Evolutionary conservation across 805 yeast species (phyloP).

Genomic region (Wickerhamomyces hampshirensis): DNA sequence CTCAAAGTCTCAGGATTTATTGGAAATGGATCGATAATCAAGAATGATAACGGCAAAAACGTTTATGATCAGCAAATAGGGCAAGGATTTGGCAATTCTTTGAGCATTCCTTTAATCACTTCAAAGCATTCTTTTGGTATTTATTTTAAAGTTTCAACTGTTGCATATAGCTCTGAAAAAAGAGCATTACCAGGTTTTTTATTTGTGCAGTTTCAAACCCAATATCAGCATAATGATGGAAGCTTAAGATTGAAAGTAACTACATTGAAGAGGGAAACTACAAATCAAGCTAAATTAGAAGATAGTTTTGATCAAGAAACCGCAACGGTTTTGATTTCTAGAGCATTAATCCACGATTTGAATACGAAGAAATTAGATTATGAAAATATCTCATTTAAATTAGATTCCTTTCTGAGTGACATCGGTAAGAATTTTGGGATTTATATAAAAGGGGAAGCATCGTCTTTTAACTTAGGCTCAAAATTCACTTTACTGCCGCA

Average conservation of each 20-base stretch:
- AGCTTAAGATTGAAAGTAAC: conserved; percentile 80
- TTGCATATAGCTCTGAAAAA: conserved; percentile 27
- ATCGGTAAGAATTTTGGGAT: conserved; percentile 89
- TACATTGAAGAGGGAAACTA: conserved; percentile 58
- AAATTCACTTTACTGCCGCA: conserved; percentile 86
- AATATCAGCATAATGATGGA: conserved; percentile 87
- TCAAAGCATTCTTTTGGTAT: conserved; percentile 83
- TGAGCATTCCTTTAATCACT: conserved; percentile 76
- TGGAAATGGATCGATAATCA: conserved; percentile 52
- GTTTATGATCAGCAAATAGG: conserved; percentile 92
- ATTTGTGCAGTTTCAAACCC: conserved; percentile 77
- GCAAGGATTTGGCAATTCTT: conserved; percentile 63
- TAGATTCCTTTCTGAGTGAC: conserved; percentile 78
- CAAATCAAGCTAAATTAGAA: conserved; percentile 43
- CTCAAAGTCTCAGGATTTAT: conserved; percentile 84
- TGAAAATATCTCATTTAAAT: conserved; percentile 67
- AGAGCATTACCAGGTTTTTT: conserved; percentile 28
- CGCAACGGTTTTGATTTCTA: conserved; percentile 84
- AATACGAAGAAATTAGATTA: conserved; percentile 65
- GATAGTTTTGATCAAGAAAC: conserved; percentile 92
- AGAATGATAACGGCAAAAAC: conserved; percentile 63
- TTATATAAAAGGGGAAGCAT: conserved; percentile 76
- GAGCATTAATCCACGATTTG: conserved; percentile 80
- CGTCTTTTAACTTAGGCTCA: conserved; percentile 72
- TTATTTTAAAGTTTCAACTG: conserved; percentile 69